A percentile compares a stretch with the other conserved stretches of the same genome.
phyloP scores from a whole-genome alignment of 2,329 filamentous ascomycete species.

The Penicillium sp. region DNA sequence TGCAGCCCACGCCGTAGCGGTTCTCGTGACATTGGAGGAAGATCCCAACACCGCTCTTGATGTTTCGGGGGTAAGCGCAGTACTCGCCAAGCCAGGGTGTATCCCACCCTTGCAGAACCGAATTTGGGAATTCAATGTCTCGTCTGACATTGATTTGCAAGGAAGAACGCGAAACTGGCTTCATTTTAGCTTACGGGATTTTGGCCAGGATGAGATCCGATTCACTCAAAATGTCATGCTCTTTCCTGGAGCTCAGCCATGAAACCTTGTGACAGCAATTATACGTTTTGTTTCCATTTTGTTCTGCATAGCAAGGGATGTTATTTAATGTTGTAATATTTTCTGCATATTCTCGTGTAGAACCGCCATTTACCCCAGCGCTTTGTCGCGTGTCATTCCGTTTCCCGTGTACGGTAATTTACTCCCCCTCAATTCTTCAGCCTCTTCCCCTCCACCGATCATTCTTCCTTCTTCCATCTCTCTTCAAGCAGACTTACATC shows the following conservation, averaged over 20 bases:
- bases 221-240: constrained; percentile 2
- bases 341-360: neutral
- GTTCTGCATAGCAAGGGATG: neutral
- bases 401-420: constrained; percentile 8
- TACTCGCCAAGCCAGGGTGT: constrained; percentile 5
- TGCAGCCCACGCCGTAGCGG: constrained; percentile 9
- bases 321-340: neutral
- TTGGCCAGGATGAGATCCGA: constrained; percentile 3
- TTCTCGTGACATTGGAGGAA: constrained; percentile 11
- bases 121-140: constrained; percentile 10
- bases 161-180: constrained; percentile 7
- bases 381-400: neutral
- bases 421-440: neutral
- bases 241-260: constrained; percentile 6
- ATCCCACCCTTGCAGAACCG: constrained; percentile 7
- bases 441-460: neutral
- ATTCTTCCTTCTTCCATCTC: neutral
- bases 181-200: constrained; percentile 8
- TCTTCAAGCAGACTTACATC: neutral
- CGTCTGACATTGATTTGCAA: constrained; percentile 3
- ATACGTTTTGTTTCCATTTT: neutral
- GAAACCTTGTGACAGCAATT: neutral
- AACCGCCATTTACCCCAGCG: neutral
- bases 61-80: neutral
- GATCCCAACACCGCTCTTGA: constrained; percentile 1